Conservation (phyloP, 345 rosid species). For the Moricandia arvensis region DNA sequence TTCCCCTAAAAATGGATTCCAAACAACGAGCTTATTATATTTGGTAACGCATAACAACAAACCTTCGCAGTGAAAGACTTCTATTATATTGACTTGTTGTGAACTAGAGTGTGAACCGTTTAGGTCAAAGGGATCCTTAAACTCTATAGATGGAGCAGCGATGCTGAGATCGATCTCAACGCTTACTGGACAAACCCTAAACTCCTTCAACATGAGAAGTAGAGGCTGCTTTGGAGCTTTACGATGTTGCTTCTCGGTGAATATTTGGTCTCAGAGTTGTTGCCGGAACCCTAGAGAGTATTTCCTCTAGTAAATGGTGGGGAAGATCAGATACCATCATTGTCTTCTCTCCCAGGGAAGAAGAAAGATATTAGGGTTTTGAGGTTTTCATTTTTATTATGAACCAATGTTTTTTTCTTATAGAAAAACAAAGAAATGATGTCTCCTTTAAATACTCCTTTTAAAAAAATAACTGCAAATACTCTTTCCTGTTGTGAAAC, state of each 20-base stretch:
- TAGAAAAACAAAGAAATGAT: background rate
- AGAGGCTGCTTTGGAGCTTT: background rate
- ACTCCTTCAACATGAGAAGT: background rate
- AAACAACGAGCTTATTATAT: background rate
- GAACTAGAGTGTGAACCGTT: too few species aligned
- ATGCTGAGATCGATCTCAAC: background rate
- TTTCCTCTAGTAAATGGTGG: background rate
- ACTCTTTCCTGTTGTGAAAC: background rate
- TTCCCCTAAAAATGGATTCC: background rate
- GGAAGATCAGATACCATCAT: background rate
- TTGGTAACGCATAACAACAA: background rate
- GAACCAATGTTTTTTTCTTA: too few species aligned
- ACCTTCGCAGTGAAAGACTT: conserved; percentile 3
- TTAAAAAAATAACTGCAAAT: background rate
- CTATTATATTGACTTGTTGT: background rate
- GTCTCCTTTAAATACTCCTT: background rate
- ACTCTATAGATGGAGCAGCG: background rate
- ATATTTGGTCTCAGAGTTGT: background rate
- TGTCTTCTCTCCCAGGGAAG: background rate
- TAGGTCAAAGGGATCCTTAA: background rate
- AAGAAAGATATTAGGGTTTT: too few species aligned
- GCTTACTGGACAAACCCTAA: background rate
- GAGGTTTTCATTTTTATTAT: too few species aligned
- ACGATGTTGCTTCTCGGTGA: background rate
- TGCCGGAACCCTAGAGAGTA: background rate